Percentiles rank a stretch among this genome's conserved stretches.
Evolutionary conservation across 1,284 basidiomycete genomes (phyloP).

Genomic region (Cystodermella granulosa): DNA sequence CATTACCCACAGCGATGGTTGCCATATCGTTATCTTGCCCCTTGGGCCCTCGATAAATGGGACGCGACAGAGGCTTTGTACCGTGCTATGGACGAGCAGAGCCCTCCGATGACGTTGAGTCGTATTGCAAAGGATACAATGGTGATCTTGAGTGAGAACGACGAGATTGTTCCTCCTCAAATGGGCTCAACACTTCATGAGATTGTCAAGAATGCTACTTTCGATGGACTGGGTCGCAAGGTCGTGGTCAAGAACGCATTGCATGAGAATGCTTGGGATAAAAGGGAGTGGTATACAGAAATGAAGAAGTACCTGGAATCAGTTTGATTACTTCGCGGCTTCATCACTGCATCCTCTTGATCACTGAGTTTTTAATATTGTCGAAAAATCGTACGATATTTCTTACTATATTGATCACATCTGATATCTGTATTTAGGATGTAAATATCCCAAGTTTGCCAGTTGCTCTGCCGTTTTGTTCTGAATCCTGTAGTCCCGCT

Average conservation of each 20-base stretch:
- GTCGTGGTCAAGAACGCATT: constrained; percentile 37
- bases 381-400: too few species aligned
- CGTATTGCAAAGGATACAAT: constrained; percentile 28
- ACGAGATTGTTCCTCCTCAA: constrained; percentile 45
- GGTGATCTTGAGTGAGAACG: constrained; percentile 40
- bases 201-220: background rate
- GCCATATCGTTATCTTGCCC: constrained; percentile 47
- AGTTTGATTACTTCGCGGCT: too few species aligned
- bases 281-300: constrained; percentile 35
- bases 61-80: constrained; percentile 36
- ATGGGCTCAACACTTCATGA: constrained; percentile 38
- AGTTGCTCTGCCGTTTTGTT: constrained; percentile 38
- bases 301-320: constrained; percentile 23
- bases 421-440: constrained; percentile 45
- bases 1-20: constrained; percentile 49
- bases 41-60: constrained; percentile 46
- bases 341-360: too few species aligned
- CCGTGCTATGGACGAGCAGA: too few species aligned
- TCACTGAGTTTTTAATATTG: too few species aligned
- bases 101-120: constrained; percentile 14
- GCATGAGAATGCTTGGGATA: constrained; percentile 44
- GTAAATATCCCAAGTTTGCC: constrained; percentile 39
- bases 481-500: constrained; percentile 38
- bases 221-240: constrained; percentile 5
- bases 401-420: constrained; percentile 22